Evolutionary conservation across 2,329 filamentous ascomycete genomes (phyloP).

Genomic region (Aaosphaeria pasadenensis): DNA sequence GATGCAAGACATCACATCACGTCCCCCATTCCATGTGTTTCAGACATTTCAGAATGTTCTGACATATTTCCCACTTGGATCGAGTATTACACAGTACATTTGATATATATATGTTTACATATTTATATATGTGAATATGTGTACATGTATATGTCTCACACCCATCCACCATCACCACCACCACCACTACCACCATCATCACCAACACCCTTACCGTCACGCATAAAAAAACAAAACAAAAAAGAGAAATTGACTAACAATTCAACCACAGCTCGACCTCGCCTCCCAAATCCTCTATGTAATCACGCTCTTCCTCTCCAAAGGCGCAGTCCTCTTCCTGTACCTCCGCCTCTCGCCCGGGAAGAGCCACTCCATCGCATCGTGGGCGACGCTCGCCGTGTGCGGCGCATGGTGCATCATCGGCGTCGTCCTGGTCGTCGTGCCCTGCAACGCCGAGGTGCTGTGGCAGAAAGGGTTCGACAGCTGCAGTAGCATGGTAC

Average conservation of each 20-base stretch:
- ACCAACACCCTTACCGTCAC: too few relatives aligned
- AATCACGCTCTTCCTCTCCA: constrained; percentile 24
- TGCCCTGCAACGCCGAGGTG: constrained; percentile 21
- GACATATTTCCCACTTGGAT: too few relatives aligned
- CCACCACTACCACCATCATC: too few relatives aligned
- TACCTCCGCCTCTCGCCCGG: constrained; percentile 27
- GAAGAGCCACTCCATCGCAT: constrained; percentile 15
- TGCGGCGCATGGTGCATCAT: constrained; percentile 21
- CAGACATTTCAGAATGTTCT: too few relatives aligned
- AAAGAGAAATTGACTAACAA: neutral
- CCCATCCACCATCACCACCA: too few relatives aligned
- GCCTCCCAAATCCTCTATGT: constrained; percentile 29
- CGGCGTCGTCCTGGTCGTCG: constrained; percentile 21
- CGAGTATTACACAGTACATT: too few relatives aligned
- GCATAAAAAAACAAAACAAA: too few relatives aligned
- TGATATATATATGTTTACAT: too few relatives aligned
- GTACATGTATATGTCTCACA: too few relatives aligned
- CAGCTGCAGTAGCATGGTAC: constrained; percentile 19
- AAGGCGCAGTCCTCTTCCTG: constrained; percentile 23
- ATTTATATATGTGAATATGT: too few relatives aligned
- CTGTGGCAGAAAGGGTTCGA: constrained; percentile 12
- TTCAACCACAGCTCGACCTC: constrained; percentile 21
- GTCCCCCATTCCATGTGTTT: too few relatives aligned
- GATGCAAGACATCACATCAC: too few relatives aligned
- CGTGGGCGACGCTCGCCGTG: constrained; percentile 14